A percentile compares a stretch with the other conserved stretches of the same genome.
Evolutionary conservation across 331 rosid species (phyloP).

Genomic region (Dryas integrifolia): DNA sequence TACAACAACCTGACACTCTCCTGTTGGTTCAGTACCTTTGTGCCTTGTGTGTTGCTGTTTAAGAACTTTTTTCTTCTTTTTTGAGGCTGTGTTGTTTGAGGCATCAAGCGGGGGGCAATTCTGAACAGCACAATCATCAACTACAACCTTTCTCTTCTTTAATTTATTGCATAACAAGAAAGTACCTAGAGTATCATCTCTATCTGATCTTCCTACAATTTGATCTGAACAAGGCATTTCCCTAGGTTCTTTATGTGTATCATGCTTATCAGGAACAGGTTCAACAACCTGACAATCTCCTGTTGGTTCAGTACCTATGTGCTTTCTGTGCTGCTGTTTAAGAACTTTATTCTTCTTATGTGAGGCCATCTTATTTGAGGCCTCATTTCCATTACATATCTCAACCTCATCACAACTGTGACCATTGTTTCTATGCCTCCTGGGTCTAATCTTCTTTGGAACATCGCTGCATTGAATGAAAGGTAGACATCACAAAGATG

Average conservation of each 20-base stretch:
- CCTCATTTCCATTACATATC: constrained; percentile 4
- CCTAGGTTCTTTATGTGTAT: constrained; percentile 15
- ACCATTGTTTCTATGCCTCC: constrained; percentile 32
- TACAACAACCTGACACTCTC: constrained; percentile 18
- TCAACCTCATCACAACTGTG: constrained; percentile 27
- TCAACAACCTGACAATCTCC: constrained; percentile 19
- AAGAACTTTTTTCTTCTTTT: constrained; percentile 13
- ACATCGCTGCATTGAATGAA: constrained; percentile 38
- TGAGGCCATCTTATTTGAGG: neutral
- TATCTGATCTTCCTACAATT: constrained; percentile 33
- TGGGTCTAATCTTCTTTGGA: constrained; percentile 38
- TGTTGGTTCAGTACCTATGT: constrained; percentile 21
- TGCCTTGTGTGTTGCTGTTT: constrained; percentile 20
- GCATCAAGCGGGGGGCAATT: neutral
- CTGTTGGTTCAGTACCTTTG: constrained; percentile 23
- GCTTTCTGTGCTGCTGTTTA: constrained; percentile 20
- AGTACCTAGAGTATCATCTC: constrained; percentile 38
- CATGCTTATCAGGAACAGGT: neutral
- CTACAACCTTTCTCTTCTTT: constrained; percentile 38
- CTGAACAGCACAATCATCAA: constrained; percentile 9
- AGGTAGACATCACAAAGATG: constrained; percentile 22
- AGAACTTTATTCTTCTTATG: constrained; percentile 14
- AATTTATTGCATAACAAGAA: constrained; percentile 26
- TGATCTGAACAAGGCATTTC: constrained; percentile 25
- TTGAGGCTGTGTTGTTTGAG: neutral